Conservation (phyloP, 169 alveolate species). For the Amoebophrya sp. region DNA sequence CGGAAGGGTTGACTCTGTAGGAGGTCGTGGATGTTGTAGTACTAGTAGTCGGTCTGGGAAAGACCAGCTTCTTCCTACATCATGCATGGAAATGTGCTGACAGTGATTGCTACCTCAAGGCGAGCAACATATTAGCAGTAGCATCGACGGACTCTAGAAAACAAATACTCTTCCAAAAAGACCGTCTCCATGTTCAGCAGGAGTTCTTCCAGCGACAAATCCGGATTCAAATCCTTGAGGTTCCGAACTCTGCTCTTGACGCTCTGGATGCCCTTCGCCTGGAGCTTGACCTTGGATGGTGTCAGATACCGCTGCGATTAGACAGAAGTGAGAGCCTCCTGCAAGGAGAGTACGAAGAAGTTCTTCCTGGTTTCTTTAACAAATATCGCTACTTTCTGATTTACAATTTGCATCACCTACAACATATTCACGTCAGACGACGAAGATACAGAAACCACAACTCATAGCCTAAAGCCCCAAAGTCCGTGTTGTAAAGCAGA, state of each 20-base stretch:
- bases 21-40: neutral
- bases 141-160: neutral
- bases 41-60: neutral
- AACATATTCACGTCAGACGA: too few species aligned
- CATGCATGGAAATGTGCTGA: neutral
- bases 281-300: neutral
- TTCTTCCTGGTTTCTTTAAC: too few species aligned
- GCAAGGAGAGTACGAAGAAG: too few species aligned
- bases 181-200: neutral
- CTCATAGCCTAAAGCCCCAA: neutral
- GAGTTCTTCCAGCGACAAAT: neutral
- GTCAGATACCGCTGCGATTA: conserved; percentile 15
- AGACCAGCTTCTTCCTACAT: neutral
- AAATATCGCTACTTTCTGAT: too few species aligned
- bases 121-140: neutral
- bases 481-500: neutral
- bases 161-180: neutral
- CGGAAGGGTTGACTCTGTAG: too few species aligned
- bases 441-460: too few species aligned
- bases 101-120: too few species aligned
- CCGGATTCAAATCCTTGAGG: neutral
- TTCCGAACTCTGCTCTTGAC: neutral
- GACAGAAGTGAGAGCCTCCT: too few species aligned
- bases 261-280: neutral
- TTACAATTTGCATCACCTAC: too few species aligned